Conservation (phyloP, 2,329 filamentous ascomycete genomes). For the Colletotrichum spinosum region DNA sequence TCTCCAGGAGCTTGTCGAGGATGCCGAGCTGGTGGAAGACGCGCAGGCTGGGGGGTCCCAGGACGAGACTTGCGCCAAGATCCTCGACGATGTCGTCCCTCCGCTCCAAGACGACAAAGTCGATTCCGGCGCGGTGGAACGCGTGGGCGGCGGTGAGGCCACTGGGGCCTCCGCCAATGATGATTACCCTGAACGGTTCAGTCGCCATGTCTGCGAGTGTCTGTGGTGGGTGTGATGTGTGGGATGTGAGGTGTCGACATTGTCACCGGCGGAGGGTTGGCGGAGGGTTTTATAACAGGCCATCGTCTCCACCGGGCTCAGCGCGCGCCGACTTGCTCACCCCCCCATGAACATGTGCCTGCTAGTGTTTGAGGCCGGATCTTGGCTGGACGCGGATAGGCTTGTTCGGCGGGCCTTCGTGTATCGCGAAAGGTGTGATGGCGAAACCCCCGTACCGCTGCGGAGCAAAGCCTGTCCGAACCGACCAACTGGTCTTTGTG, state of each 20-base stretch:
- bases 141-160: conserved; percentile 46
- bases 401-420: too few relatives aligned
- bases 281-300: conserved; percentile 16
- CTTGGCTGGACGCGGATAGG: background rate
- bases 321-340: background rate
- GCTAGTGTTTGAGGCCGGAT: background rate
- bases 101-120: conserved; percentile 49
- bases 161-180: conserved; percentile 46
- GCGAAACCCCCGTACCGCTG: too few relatives aligned
- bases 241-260: conserved; percentile 7
- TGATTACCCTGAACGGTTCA: conserved; percentile 43
- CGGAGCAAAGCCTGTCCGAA: too few relatives aligned
- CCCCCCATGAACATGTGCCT: background rate
- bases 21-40: conserved; percentile 48
- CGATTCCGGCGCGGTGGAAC: conserved; percentile 47
- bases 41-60: conserved; percentile 43
- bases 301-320: conserved; percentile 10
- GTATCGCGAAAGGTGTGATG: too few relatives aligned
- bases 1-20: conserved; percentile 18
- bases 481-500: too few relatives aligned
- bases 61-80: conserved; percentile 44
- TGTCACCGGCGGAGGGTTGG: background rate
- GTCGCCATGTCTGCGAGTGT: conserved; percentile 42
- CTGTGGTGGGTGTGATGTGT: background rate
- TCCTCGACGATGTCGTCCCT: conserved; percentile 41